These are phyloP conservation scores for Acanthamoeba comandoni DNA, from an alignment of 208 protist species.

Conservation along the genomic window DNA sequence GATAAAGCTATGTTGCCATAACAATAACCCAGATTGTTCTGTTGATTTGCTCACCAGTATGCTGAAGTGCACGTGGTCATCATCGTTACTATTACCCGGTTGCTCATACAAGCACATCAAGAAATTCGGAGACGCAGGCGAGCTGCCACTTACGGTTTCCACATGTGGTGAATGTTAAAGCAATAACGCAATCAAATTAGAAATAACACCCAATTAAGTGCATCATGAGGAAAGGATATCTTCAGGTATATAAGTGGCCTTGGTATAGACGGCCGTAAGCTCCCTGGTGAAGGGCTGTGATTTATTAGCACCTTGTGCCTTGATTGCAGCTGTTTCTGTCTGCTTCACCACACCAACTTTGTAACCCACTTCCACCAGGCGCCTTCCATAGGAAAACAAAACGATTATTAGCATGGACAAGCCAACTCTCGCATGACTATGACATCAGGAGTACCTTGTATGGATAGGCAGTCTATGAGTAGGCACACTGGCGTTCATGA, in stretches of 20 bases:
- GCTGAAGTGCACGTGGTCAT: conserved; percentile 42
- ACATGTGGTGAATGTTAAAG: conserved; percentile 22
- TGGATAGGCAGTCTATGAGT: conserved; percentile 83
- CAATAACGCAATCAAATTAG: background rate
- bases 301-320: conserved; percentile 65
- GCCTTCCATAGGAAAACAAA: background rate
- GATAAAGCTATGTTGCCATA: no score
- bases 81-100: background rate
- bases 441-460: conserved; percentile 53
- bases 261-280: conserved; percentile 81
- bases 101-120: conserved; percentile 68
- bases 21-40: no score
- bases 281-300: conserved; percentile 76
- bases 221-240: background rate
- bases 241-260: conserved; percentile 81
- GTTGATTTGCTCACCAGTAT: conserved; percentile 4
- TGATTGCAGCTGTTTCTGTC: conserved; percentile 83
- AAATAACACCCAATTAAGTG: conserved; percentile 30
- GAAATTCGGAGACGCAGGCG: conserved; percentile 6
- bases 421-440: background rate
- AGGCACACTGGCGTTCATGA: conserved; percentile 87
- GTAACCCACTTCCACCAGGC: conserved; percentile 83
- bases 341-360: conserved; percentile 86
- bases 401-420: background rate
- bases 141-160: conserved; percentile 7